Conservation (phyloP, 2,329 filamentous ascomycete species). For the Dothistroma pini region DNA sequence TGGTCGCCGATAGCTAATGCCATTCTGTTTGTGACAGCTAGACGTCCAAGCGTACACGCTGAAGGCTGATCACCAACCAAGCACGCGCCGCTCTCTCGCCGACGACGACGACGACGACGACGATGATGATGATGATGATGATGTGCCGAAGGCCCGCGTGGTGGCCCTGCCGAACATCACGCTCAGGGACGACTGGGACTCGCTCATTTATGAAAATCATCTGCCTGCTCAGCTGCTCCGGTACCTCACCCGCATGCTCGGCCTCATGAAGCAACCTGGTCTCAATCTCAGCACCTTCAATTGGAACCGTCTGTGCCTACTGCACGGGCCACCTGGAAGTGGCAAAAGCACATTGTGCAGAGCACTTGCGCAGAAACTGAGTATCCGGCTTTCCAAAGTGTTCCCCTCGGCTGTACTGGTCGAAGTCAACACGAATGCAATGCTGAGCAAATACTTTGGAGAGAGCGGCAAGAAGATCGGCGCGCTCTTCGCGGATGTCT, state of each 20-base stretch:
- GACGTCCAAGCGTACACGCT: constrained; percentile 45
- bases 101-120: constrained; percentile 24
- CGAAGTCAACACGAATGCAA: constrained; percentile 44
- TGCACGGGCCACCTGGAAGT: constrained; percentile 44
- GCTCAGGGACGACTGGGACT: constrained; percentile 44
- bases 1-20: no score
- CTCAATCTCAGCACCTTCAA: constrained; percentile 40
- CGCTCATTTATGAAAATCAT: constrained; percentile 44
- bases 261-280: constrained; percentile 34
- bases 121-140: no score
- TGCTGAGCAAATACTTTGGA: constrained; percentile 49
- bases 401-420: constrained; percentile 40
- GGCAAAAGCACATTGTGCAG: constrained; percentile 46
- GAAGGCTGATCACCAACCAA: constrained; percentile 26
- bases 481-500: constrained; percentile 42
- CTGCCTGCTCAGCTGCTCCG: constrained; percentile 42
- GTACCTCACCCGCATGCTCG: constrained; percentile 37
- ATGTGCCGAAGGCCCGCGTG: constrained; percentile 34
- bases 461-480: constrained; percentile 45
- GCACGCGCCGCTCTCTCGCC: constrained; percentile 23
- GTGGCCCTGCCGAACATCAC: constrained; percentile 38
- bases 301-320: constrained; percentile 45
- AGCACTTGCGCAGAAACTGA: constrained; percentile 50
- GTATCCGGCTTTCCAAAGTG: constrained; percentile 41
- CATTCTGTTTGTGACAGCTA: constrained; percentile 16